Evolutionary conservation across 2,329 filamentous ascomycete species (phyloP).

Genomic region (Sarocladium strictum): DNA sequence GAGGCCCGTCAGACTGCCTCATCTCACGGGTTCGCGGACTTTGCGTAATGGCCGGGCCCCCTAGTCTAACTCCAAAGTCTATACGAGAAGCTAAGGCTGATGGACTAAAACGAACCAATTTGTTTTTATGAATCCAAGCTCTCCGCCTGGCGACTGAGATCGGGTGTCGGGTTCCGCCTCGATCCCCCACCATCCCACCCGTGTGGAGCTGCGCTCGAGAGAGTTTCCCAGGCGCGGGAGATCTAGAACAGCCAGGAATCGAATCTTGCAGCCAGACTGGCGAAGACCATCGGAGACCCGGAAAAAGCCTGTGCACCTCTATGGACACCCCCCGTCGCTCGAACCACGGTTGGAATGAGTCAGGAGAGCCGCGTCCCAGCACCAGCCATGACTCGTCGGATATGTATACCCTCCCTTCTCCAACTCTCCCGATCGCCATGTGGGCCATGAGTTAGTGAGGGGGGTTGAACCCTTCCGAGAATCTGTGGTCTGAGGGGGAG

Average conservation of each 20-base stretch:
- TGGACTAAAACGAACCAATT: not conserved
- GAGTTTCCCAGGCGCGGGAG: not conserved
- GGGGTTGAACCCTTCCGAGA: not conserved
- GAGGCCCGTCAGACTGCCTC: too few species aligned
- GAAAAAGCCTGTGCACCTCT: not conserved
- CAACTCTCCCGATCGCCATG: not conserved
- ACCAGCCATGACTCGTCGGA: not conserved
- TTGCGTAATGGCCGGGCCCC: not conserved
- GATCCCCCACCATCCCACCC: not conserved
- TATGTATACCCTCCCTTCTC: conserved; percentile 6
- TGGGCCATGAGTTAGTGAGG: not conserved
- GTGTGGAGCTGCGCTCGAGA: too few species aligned
- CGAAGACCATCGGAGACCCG: not conserved
- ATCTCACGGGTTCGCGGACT: not conserved
- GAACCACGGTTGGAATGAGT: not conserved
- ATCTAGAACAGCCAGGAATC: not conserved
- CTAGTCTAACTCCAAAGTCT: not conserved
- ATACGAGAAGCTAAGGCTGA: not conserved
- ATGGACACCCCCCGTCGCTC: not conserved
- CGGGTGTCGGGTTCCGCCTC: not conserved
- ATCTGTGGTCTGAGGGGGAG: conserved; percentile 5
- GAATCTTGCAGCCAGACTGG: not conserved
- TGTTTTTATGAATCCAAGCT: not conserved
- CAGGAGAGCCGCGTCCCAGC: not conserved
- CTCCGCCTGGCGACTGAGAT: not conserved